Conservation (phyloP, 345 rosid species). For the Populus pruinosa region DNA sequence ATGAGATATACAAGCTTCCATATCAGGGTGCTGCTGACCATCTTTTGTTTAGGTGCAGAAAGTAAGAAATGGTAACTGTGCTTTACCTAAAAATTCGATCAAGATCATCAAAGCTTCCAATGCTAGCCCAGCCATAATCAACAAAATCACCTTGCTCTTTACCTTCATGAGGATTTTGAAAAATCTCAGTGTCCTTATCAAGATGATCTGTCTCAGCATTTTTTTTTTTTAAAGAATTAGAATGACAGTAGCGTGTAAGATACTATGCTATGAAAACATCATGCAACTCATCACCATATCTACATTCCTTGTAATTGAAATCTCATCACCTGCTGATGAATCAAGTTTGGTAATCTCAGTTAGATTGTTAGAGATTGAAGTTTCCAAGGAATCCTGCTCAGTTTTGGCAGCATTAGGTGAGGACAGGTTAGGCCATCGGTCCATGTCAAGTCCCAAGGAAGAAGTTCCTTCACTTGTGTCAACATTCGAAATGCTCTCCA, state of each 20-base stretch:
- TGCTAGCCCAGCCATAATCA: slow-evolving; percentile 84
- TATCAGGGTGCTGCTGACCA: slow-evolving; percentile 1
- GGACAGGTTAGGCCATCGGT: slow-evolving; percentile 53
- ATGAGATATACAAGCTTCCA: neutral
- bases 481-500: slow-evolving; percentile 40
- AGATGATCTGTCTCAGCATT: slow-evolving; percentile 36
- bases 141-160: slow-evolving; percentile 74
- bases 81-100: slow-evolving; percentile 88
- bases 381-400: slow-evolving; percentile 44
- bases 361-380: slow-evolving; percentile 44
- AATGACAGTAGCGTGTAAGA: slow-evolving; percentile 4
- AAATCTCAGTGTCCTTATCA: slow-evolving; percentile 50
- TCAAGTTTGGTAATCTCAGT: slow-evolving; percentile 41
- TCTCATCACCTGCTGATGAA: slow-evolving; percentile 52
- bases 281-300: slow-evolving; percentile 23
- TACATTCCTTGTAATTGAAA: slow-evolving; percentile 17
- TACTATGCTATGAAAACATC: neutral
- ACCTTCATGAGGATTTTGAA: slow-evolving; percentile 49
- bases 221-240: slow-evolving; percentile 18
- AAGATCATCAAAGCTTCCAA: slow-evolving; percentile 96
- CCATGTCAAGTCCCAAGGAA: slow-evolving; percentile 44
- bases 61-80: slow-evolving; percentile 12
- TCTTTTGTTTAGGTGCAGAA: slow-evolving; percentile 3
- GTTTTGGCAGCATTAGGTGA: slow-evolving; percentile 40
- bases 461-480: slow-evolving; percentile 41